phyloP scores from a whole-genome alignment of 768 basidiomycete genomes.

The Leccinum disarticulatum region DNA sequence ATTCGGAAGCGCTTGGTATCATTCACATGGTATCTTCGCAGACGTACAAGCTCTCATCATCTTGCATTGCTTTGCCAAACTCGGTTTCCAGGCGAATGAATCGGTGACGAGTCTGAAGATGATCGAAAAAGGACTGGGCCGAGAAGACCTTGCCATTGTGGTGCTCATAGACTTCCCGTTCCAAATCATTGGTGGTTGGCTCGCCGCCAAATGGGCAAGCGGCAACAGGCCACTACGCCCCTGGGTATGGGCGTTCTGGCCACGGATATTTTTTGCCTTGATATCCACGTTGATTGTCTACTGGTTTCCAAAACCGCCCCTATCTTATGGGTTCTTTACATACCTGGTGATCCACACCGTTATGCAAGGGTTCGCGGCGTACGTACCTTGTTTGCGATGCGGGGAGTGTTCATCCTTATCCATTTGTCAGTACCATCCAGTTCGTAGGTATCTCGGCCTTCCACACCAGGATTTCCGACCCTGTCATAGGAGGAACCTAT shows the following conservation, averaged over 20 bases:
- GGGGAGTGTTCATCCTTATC: constrained; percentile 4
- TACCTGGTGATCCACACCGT: constrained; percentile 83
- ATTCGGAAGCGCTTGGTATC: background rate
- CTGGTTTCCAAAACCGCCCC: constrained; percentile 79
- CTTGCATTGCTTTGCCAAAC: constrained; percentile 87
- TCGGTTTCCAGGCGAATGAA: constrained; percentile 94
- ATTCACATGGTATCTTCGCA: constrained; percentile 32
- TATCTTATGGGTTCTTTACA: constrained; percentile 73
- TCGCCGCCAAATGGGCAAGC: constrained; percentile 88
- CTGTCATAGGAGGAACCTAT: constrained; percentile 96
- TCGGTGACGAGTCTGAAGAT: constrained; percentile 89
- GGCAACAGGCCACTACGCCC: constrained; percentile 78
- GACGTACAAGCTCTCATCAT: constrained; percentile 88
- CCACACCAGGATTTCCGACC: constrained; percentile 95
- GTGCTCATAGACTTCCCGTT: constrained; percentile 98
- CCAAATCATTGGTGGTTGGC: constrained; percentile 92
- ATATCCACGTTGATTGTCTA: constrained; percentile 76
- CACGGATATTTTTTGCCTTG: constrained; percentile 71
- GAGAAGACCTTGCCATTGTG: constrained; percentile 94
- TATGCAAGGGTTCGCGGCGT: constrained; percentile 82
- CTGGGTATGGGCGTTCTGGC: constrained; percentile 93
- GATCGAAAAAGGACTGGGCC: constrained; percentile 93
- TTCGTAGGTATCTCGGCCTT: constrained; percentile 99
- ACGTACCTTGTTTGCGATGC: constrained; percentile 30
- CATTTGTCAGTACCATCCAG: constrained; percentile 77